Conservation (phyloP, 495 filamentous ascomycete genomes). For the Penicillium paradoxum region DNA sequence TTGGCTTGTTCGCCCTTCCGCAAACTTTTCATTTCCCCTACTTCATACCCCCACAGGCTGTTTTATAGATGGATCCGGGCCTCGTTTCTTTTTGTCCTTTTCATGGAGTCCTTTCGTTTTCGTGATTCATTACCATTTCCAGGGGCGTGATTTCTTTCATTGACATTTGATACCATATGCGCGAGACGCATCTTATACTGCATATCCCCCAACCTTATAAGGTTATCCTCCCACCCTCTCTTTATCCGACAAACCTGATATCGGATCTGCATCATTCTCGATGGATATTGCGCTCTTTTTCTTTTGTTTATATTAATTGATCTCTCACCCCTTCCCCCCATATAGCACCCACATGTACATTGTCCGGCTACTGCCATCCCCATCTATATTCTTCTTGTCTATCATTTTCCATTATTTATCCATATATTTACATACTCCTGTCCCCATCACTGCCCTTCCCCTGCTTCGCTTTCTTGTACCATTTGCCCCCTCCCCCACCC, state of each 20-base stretch:
- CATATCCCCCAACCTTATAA: slow-evolving; percentile 14
- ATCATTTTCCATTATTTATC: slow-evolving; percentile 17
- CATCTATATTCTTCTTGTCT: slow-evolving; percentile 9
- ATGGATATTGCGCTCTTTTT: slow-evolving; percentile 27
- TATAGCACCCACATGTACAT: slow-evolving; percentile 24
- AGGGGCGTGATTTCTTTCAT: slow-evolving; percentile 18
- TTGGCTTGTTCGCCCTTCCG: slow-evolving; percentile 14
- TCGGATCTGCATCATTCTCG: slow-evolving; percentile 11
- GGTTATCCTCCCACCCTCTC: slow-evolving; percentile 10
- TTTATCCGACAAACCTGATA: slow-evolving; percentile 20
- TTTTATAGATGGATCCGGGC: slow-evolving; percentile 40
- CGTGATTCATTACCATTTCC: slow-evolving; percentile 13
- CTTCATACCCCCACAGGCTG: slow-evolving; percentile 43
- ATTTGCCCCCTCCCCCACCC: neutral
- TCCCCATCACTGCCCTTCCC: slow-evolving; percentile 2
- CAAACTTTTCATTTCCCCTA: slow-evolving; percentile 17
- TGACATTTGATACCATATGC: slow-evolving; percentile 33
- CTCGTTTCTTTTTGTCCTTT: slow-evolving; percentile 31
- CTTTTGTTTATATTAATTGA: slow-evolving; percentile 31
- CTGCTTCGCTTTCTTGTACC: slow-evolving; percentile 11
- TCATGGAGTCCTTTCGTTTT: slow-evolving; percentile 26
- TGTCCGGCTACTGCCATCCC: slow-evolving; percentile 12
- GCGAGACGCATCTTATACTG: slow-evolving; percentile 34
- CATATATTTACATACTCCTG: slow-evolving; percentile 20
- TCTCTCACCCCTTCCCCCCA: neutral